Conservation (phyloP, 148 eudicot genomes). For the Silene conica region DNA sequence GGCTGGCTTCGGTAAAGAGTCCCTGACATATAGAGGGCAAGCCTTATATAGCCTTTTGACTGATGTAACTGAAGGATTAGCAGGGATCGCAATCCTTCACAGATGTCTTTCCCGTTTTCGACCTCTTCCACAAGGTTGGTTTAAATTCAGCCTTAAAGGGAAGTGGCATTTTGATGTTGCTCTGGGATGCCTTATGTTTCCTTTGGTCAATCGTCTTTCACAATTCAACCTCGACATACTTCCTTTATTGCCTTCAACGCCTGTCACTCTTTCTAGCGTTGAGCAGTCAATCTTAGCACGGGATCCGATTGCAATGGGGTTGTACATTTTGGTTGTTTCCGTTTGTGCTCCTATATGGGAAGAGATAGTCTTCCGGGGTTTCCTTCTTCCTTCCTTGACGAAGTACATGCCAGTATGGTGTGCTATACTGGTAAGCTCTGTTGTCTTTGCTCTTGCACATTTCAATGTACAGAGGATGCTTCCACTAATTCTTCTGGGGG, state of each 20-base stretch:
- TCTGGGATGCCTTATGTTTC: conserved; percentile 82
- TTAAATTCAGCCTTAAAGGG: conserved; percentile 64
- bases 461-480: conserved; percentile 78
- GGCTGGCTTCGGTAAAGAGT: conserved; percentile 62
- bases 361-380: conserved; percentile 75
- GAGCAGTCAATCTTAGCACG: conserved; percentile 76
- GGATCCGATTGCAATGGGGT: conserved; percentile 75
- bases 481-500: conserved; percentile 70
- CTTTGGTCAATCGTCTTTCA: conserved; percentile 73
- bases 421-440: conserved; percentile 63
- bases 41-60: conserved; percentile 78
- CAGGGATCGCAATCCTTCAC: conserved; percentile 65
- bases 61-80: conserved; percentile 70
- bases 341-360: conserved; percentile 89
- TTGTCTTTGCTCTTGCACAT: conserved; percentile 83
- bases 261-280: conserved; percentile 62
- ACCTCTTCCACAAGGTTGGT: conserved; percentile 78
- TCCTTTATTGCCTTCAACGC: conserved; percentile 64
- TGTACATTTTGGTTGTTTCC: conserved; percentile 61
- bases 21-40: conserved; percentile 73
- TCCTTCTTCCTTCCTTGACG: conserved; percentile 82
- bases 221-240: conserved; percentile 66
- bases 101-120: conserved; percentile 65
- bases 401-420: conserved; percentile 85
- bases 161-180: conserved; percentile 70